Percentiles rank a stretch among this genome's conserved stretches.
Evolutionary conservation across 106 monocot genomes (phyloP).

Genomic region (Dioscorea dumetorum): DNA sequence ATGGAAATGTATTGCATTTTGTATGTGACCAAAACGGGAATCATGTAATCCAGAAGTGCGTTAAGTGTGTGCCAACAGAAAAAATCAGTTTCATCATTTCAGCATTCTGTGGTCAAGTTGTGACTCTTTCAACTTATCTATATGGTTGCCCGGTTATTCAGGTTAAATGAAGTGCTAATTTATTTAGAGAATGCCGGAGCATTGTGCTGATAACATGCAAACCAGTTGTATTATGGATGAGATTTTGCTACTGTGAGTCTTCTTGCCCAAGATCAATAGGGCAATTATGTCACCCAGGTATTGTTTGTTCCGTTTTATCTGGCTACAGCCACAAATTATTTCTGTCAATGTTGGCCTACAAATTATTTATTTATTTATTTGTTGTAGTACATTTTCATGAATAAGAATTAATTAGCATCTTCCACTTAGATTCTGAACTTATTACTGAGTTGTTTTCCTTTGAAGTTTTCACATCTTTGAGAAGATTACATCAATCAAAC

Average conservation of each 20-base stretch:
- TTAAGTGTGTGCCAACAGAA: constrained; percentile 84
- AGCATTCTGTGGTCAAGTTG: constrained; percentile 77
- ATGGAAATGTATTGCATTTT: constrained; percentile 88
- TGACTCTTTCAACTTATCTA: constrained; percentile 73
- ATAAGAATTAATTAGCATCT: too few species aligned
- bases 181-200: constrained; percentile 77
- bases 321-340: background rate
- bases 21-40: constrained; percentile 96
- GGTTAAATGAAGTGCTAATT: constrained; percentile 20
- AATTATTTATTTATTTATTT: too few species aligned
- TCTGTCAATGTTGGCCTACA: background rate
- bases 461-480: too few species aligned
- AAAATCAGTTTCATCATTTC: constrained; percentile 78
- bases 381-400: too few species aligned
- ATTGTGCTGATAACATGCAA: constrained; percentile 67
- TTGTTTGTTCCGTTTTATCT: background rate
- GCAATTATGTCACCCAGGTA: constrained; percentile 98
- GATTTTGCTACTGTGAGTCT: constrained; percentile 71
- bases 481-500: too few species aligned
- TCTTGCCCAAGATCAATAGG: constrained; percentile 93
- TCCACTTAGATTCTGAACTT: too few species aligned
- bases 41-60: constrained; percentile 98
- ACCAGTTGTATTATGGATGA: constrained; percentile 77
- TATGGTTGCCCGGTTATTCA: constrained; percentile 98
- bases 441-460: too few species aligned